These are phyloP conservation scores for Neospora caninum DNA, from an alignment of 169 alveolate genomes.

Conservation along the genomic window DNA sequence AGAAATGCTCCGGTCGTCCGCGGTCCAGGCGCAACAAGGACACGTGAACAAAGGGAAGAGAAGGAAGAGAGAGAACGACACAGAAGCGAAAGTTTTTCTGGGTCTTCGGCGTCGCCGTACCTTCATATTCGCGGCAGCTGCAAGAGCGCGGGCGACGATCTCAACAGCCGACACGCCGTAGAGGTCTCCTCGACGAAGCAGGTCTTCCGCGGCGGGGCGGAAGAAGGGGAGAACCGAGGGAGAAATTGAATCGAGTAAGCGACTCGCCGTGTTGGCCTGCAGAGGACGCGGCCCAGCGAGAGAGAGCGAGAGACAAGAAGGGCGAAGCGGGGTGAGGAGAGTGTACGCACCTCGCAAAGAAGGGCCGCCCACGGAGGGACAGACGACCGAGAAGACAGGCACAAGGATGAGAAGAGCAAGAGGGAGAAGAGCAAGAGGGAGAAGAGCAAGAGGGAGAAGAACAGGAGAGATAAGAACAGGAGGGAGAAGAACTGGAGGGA, in stretches of 20 bases:
- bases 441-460: too few relatives aligned
- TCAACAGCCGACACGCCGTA: not conserved
- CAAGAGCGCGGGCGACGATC: slow-evolving; percentile 46
- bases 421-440: not conserved
- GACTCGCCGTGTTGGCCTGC: slow-evolving; percentile 27
- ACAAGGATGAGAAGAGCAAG: not conserved
- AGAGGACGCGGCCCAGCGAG: not conserved
- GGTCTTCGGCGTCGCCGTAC: not conserved
- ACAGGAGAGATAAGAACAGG: too few relatives aligned
- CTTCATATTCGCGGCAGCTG: slow-evolving; percentile 44
- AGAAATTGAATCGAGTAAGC: slow-evolving; percentile 44
- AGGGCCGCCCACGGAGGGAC: too few relatives aligned
- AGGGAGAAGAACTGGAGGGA: too few relatives aligned
- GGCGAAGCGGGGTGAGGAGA: not conserved
- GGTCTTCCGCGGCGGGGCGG: slow-evolving; percentile 37
- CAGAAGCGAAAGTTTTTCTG: too few relatives aligned
- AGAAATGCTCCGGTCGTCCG: too few relatives aligned
- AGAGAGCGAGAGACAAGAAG: not conserved
- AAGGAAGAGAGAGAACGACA: too few relatives aligned
- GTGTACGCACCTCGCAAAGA: too few relatives aligned
- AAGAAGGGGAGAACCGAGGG: slow-evolving; percentile 53
- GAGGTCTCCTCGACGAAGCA: slow-evolving; percentile 23
- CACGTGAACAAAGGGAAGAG: too few relatives aligned
- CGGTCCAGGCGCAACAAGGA: too few relatives aligned
- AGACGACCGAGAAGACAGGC: not conserved